Percentiles rank a stretch among this genome's conserved stretches.
Evolutionary conservation across 2,329 filamentous ascomycete genomes (phyloP).

Genomic region (Arthrobotrys iridis): DNA sequence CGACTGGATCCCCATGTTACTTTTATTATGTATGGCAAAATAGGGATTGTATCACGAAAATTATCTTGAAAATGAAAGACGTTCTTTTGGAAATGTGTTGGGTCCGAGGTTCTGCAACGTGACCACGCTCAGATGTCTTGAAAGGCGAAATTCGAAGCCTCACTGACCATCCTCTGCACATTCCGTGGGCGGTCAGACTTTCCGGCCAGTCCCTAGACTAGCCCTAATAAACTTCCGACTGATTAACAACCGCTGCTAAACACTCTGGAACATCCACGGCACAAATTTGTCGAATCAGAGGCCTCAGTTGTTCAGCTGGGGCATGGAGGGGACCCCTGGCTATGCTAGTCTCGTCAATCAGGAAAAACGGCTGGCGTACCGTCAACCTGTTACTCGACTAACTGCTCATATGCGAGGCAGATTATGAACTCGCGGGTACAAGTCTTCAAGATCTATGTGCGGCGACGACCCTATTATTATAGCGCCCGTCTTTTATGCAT

Average conservation of each 20-base stretch:
- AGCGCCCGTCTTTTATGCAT: constrained; percentile 38
- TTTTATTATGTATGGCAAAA: background rate
- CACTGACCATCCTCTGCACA: background rate
- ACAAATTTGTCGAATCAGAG: constrained; percentile 9
- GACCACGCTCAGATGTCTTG: background rate
- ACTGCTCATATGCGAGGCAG: background rate
- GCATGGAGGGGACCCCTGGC: constrained; percentile 24
- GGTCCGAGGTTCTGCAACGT: background rate
- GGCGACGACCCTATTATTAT: constrained; percentile 29
- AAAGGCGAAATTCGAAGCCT: background rate
- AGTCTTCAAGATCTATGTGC: background rate
- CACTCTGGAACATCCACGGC: constrained; percentile 3
- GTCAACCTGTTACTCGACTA: background rate
- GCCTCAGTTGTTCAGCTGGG: background rate
- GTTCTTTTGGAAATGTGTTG: background rate
- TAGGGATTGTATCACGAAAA: background rate
- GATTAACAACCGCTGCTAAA: constrained; percentile 5
- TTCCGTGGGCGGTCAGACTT: background rate
- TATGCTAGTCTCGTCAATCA: constrained; percentile 25
- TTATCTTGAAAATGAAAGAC: background rate
- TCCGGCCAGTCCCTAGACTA: background rate
- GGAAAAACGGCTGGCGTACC: constrained; percentile 50
- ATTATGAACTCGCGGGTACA: background rate
- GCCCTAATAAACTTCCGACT: constrained; percentile 22
- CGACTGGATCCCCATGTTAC: too few species aligned